A percentile compares a stretch with the other conserved stretches of the same genome.
phyloP scores from a whole-genome alignment of 2,329 filamentous ascomycete genomes.

The Ophiocordyceps australis region DNA sequence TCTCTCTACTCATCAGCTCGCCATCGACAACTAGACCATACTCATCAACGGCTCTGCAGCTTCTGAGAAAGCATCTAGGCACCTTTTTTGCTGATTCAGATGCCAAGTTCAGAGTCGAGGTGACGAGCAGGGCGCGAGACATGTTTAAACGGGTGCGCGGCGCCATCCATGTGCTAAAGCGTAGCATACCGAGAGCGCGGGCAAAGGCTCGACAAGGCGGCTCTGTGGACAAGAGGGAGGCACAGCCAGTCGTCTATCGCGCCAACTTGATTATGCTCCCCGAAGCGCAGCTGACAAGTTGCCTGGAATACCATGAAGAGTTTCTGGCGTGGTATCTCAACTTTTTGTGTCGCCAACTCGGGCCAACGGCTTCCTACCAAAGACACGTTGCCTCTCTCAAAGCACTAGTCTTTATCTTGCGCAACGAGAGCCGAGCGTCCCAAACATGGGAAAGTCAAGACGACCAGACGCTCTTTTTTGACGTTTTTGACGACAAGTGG shows the following conservation, averaged over 20 bases:
- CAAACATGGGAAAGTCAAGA: conserved; percentile 18
- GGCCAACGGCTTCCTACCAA: conserved; percentile 74
- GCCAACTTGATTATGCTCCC: conserved; percentile 20
- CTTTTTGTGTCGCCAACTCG: conserved; percentile 58
- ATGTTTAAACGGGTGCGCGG: conserved; percentile 61
- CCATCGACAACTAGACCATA: conserved; percentile 59
- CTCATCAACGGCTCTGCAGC: conserved; percentile 37
- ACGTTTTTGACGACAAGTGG: conserved; percentile 28
- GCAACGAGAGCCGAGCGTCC: conserved; percentile 43
- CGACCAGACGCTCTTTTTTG: conserved; percentile 20
- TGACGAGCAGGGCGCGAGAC: conserved; percentile 55
- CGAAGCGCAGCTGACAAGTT: conserved; percentile 16
- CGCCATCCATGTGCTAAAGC: conserved; percentile 37
- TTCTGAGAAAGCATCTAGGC: conserved; percentile 47
- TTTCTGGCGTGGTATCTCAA: conserved; percentile 61
- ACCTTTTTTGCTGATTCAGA: conserved; percentile 71
- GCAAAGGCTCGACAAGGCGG: conserved; percentile 17
- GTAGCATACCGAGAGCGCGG: conserved; percentile 18
- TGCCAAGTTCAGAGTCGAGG: conserved; percentile 68
- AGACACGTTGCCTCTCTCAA: conserved; percentile 69
- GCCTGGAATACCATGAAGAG: conserved; percentile 29
- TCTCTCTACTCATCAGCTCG: conserved; percentile 65
- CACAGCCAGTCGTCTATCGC: conserved; percentile 14
- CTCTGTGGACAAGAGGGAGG: conserved; percentile 4
- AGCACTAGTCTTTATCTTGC: conserved; percentile 47